A percentile compares a stretch with the other conserved stretches of the same genome.
Conservation (phyloP, 495 filamentous ascomycete species). For the Podospora didyma region DNA sequence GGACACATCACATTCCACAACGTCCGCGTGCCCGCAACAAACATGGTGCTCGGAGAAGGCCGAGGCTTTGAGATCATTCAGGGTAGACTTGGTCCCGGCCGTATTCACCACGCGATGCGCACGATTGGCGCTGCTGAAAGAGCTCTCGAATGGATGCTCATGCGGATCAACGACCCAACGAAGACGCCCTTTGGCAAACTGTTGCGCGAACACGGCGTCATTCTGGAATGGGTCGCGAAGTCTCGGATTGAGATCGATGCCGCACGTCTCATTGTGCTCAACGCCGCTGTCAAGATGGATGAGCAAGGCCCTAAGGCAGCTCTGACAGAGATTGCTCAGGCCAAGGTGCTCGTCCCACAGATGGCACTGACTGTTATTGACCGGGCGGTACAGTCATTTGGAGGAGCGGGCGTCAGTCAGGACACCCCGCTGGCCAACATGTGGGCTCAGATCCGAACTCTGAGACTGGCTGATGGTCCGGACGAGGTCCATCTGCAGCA, state of each 20-base stretch:
- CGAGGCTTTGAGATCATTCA: slow-evolving; percentile 97
- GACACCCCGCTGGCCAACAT: slow-evolving; percentile 84
- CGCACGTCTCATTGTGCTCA: slow-evolving; percentile 78
- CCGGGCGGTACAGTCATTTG: slow-evolving; percentile 81
- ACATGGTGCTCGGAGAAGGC: slow-evolving; percentile 83
- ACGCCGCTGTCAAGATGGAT: slow-evolving; percentile 88
- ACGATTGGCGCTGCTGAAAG: slow-evolving; percentile 80
- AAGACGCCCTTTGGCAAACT: slow-evolving; percentile 82
- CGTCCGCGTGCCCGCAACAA: slow-evolving; percentile 71
- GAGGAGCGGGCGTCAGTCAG: slow-evolving; percentile 81
- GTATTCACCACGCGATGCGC: slow-evolving; percentile 94
- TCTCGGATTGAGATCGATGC: slow-evolving; percentile 89
- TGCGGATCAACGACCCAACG: slow-evolving; percentile 80
- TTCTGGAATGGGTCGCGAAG: slow-evolving; percentile 89
- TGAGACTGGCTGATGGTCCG: slow-evolving; percentile 84
- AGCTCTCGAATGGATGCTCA: slow-evolving; percentile 84
- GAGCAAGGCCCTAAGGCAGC: slow-evolving; percentile 73
- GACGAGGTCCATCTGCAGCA: slow-evolving; percentile 95
- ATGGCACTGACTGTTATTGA: slow-evolving; percentile 78
- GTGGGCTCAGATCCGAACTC: slow-evolving; percentile 80
- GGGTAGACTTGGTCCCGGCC: slow-evolving; percentile 83
- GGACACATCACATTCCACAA: slow-evolving; percentile 83
- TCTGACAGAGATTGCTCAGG: slow-evolving; percentile 79
- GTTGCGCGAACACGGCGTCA: slow-evolving; percentile 79
- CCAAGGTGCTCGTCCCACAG: slow-evolving; percentile 78